Conservation (phyloP, 1,284 basidiomycete species). For the Fomitopsis palustris region DNA sequence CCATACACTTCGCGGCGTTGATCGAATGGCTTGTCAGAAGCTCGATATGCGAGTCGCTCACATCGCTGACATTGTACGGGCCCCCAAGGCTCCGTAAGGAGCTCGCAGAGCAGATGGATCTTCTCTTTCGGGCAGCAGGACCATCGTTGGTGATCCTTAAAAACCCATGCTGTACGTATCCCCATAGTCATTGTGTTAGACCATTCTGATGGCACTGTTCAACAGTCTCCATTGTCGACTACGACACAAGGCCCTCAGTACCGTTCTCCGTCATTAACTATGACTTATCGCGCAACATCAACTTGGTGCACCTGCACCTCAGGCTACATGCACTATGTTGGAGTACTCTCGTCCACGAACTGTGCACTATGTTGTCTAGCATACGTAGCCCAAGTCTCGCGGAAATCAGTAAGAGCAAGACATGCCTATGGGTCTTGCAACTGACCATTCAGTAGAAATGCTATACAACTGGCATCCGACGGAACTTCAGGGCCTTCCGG, state of each 20-base stretch:
- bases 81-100: neutral
- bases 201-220: neutral
- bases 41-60: neutral
- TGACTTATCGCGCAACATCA: neutral
- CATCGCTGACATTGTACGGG: neutral
- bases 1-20: neutral
- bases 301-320: neutral
- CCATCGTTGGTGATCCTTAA: neutral
- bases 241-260: neutral
- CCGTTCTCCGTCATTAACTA: neutral
- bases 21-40: neutral
- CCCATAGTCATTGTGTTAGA: neutral
- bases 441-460: neutral
- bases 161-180: neutral
- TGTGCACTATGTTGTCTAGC: neutral
- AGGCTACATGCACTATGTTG: neutral
- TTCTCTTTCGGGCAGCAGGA: neutral
- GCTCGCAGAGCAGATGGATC: neutral
- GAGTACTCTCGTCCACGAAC: neutral
- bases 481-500: neutral
- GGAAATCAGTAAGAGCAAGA: neutral
- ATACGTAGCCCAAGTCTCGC: neutral
- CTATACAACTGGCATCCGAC: neutral
- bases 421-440: neutral
- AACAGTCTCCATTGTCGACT: neutral